Evolutionary conservation across 441 rosid genomes (phyloP).

Genomic region (Gossypium laxum): DNA sequence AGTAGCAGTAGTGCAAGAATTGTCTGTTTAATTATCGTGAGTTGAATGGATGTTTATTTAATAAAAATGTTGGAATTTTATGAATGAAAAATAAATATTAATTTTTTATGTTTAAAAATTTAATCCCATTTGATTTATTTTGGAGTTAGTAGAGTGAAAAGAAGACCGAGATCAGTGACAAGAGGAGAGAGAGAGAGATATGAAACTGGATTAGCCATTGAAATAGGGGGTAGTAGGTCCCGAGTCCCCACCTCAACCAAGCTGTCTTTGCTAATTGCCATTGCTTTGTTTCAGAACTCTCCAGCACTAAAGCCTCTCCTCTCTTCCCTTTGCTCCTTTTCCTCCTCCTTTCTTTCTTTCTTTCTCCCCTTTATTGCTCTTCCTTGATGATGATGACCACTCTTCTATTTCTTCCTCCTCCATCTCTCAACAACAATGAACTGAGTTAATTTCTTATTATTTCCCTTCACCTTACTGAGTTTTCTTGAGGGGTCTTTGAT

Average conservation of each 20-base stretch:
- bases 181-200: neutral
- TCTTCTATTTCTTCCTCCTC: neutral
- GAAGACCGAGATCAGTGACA: too few species aligned
- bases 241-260: constrained; percentile 15
- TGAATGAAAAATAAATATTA: neutral
- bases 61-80: too few species aligned
- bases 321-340: neutral
- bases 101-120: neutral
- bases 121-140: too few species aligned
- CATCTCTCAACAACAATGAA: neutral
- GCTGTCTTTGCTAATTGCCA: constrained; percentile 5
- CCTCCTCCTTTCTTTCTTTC: neutral
- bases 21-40: too few species aligned
- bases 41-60: too few species aligned
- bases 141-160: neutral
- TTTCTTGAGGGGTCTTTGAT: neutral
- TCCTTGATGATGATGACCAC: constrained; percentile 11
- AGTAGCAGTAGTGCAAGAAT: neutral
- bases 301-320: neutral
- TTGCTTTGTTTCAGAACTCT: constrained; percentile 16
- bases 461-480: neutral
- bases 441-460: neutral
- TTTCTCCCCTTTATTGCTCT: neutral
- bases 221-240: constrained; percentile 11
- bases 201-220: too few species aligned